Evolutionary conservation across 352 stramenopile species (phyloP), one percentile per base, ranked within the genome.

Genomic region (Sclerospora graminicola): DNA sequence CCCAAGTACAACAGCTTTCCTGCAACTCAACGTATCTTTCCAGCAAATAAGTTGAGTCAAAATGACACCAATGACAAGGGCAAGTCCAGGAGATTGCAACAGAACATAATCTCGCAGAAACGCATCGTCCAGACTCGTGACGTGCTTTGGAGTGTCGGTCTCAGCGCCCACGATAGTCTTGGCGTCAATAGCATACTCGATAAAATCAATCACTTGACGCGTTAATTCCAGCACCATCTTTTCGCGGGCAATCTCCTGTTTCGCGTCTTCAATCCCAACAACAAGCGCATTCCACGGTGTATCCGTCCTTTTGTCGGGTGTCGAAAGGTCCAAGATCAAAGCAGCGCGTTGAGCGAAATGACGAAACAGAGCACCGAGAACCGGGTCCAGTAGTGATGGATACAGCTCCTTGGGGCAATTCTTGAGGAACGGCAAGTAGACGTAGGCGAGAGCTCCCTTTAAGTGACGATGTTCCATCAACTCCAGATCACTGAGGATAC

Each of bases 191-290:
- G 72, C 63, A 15, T 61, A 70, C 46, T 89, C 77, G 23, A 87
- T 49, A 44, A 89, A 81, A 34, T 89, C 77, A 32, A 83, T 63
- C 14, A 83, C 35, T 49, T 89, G 63, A 8, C 77, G 69, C 1
- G 63, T 67, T 20, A 89, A 50, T 15, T 89, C 73, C 58, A 84
- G 65, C 4, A 85, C 51, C 55, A 89, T 82, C 37, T 86, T 86
- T 18, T 82, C 74, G 8, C 70, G 62, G 2, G 66, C 69, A 37
- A 86, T 68, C 34, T 84, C 74, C 38, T 72, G 69, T 38, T 86
- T 86, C 0, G 69, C 57, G 33, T 80, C 69, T 47, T 86, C 70
- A 14, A 86, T 63, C 1, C 74, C 74, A 6, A 86, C 61, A 31
- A 86, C 57, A 7, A 83, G 48, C 15, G 61, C 58, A 18, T 44